These are phyloP conservation scores for Ophiocordyceps camponoti-rufipedis DNA, from an alignment of 2,329 filamentous ascomycete species.

Conservation along the genomic window DNA sequence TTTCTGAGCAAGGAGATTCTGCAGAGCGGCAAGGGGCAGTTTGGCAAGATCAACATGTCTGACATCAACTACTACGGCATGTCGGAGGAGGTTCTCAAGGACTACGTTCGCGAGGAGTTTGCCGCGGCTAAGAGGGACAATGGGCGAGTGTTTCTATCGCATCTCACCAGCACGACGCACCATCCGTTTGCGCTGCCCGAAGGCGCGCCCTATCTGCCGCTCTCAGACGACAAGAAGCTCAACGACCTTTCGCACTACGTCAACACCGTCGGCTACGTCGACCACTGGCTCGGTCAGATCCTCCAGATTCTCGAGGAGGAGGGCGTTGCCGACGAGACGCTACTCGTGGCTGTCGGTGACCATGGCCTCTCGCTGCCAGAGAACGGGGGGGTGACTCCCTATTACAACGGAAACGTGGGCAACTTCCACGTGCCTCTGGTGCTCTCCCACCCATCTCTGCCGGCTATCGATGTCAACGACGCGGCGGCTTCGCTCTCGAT, in stretches of 20 bases:
- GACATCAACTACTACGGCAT: slow-evolving; percentile 18
- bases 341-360: slow-evolving; percentile 14
- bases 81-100: slow-evolving; percentile 12
- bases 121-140: slow-evolving; percentile 10
- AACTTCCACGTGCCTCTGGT: slow-evolving; percentile 17
- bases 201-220: slow-evolving; percentile 9
- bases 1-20: slow-evolving; percentile 13
- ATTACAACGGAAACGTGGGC: slow-evolving; percentile 14
- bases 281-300: slow-evolving; percentile 14
- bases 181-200: slow-evolving; percentile 15
- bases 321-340: slow-evolving; percentile 13
- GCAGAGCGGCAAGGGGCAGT: slow-evolving; percentile 10
- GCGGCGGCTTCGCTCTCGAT: slow-evolving; percentile 14
- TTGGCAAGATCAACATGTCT: slow-evolving; percentile 10
- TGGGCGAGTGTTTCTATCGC: slow-evolving; percentile 15
- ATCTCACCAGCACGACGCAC: slow-evolving; percentile 17
- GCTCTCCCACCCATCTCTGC: slow-evolving; percentile 14
- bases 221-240: slow-evolving; percentile 8
- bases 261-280: slow-evolving; percentile 14
- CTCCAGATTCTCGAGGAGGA: slow-evolving; percentile 12
- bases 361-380: slow-evolving; percentile 16
- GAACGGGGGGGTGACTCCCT: slow-evolving; percentile 13
- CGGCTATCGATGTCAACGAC: slow-evolving; percentile 13
- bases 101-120: slow-evolving; percentile 16
- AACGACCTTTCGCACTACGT: slow-evolving; percentile 15